Evolutionary conservation across 306 rosid species (phyloP).

Genomic region (Acmispon strigosus): DNA sequence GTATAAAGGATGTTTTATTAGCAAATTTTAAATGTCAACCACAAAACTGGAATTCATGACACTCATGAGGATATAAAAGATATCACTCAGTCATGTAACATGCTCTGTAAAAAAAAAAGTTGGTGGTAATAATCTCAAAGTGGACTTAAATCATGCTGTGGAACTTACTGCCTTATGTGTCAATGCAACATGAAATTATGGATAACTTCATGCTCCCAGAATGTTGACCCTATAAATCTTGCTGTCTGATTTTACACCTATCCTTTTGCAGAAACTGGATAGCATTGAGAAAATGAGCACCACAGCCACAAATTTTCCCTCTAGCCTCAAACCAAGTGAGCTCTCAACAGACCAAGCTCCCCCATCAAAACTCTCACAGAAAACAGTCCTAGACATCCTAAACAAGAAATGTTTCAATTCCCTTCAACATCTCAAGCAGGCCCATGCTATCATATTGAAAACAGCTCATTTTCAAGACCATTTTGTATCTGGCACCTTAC

Average conservation of each 20-base stretch:
- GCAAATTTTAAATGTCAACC: no score
- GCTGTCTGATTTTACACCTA: not conserved
- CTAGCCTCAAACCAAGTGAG: conserved; percentile 9
- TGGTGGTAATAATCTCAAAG: no score
- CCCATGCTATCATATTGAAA: conserved; percentile 38
- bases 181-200: no score
- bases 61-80: no score
- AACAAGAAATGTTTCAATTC: conserved; percentile 40
- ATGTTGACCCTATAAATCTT: no score
- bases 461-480: conserved; percentile 54
- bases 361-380: conserved; percentile 41
- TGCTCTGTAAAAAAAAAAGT: no score
- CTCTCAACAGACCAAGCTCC: not conserved
- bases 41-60: no score
- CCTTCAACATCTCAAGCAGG: conserved; percentile 36
- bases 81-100: no score
- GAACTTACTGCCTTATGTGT: no score
- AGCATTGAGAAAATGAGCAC: conserved; percentile 32
- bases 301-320: conserved; percentile 40
- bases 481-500: conserved; percentile 43
- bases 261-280: not conserved
- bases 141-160: no score
- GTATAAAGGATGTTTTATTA: no score
- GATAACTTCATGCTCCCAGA: no score
- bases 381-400: conserved; percentile 38